Percentiles rank a stretch among this genome's conserved stretches.
These are phyloP conservation scores for Tolypocladium capitatum DNA, from an alignment of 2,329 filamentous ascomycete genomes.

Conservation along the genomic window DNA sequence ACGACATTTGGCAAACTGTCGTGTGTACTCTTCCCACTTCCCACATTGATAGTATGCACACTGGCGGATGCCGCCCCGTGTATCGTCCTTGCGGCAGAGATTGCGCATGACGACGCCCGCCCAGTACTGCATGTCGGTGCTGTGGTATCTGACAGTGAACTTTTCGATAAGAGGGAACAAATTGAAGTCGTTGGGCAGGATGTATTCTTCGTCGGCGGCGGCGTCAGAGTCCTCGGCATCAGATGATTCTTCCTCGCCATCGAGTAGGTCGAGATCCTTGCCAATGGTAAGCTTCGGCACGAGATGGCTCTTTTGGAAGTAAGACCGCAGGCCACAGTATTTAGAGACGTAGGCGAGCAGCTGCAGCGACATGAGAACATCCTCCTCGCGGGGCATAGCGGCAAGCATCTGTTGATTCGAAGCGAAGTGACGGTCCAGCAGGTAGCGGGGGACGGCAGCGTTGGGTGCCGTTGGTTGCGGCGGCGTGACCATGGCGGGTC, in stretches of 20 bases:
- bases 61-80: constrained; percentile 83
- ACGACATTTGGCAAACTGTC: constrained; percentile 96
- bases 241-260: constrained; percentile 46
- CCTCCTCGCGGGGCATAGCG: constrained; percentile 91
- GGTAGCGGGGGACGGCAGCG: constrained; percentile 64
- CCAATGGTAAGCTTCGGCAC: constrained; percentile 87
- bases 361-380: constrained; percentile 95
- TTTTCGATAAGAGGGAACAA: constrained; percentile 98
- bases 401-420: constrained; percentile 65
- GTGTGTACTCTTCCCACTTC: constrained; percentile 93
- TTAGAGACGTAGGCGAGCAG: constrained; percentile 95
- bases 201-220: constrained; percentile 72
- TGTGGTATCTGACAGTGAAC: constrained; percentile 91
- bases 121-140: constrained; percentile 99
- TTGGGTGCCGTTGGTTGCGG: constrained; percentile 61
- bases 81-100: constrained; percentile 94
- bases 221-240: constrained; percentile 34
- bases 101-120: constrained; percentile 98
- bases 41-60: constrained; percentile 97
- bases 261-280: constrained; percentile 67
- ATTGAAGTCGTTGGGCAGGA: constrained; percentile 89
- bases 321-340: constrained; percentile 89
- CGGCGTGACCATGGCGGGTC: constrained; percentile 55
- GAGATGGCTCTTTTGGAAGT: constrained; percentile 89
- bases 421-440: constrained; percentile 59